Evolutionary conservation across 257 asterid genomes (phyloP).

Genomic region (Thymus quinquecostatus): DNA sequence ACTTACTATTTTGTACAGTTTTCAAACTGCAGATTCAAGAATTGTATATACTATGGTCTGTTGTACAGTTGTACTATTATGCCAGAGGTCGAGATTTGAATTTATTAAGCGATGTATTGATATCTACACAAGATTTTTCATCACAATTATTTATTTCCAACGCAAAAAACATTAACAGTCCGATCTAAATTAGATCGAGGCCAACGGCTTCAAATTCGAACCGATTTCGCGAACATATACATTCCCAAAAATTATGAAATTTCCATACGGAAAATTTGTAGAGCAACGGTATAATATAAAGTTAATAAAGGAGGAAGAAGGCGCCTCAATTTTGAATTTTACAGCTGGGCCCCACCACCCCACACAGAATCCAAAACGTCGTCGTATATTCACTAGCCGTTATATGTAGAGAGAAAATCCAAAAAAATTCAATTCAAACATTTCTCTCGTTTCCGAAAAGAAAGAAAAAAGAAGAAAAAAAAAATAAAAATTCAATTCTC

Average conservation of each 20-base stretch:
- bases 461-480: neutral
- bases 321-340: constrained; percentile 46
- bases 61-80: too few relatives aligned
- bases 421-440: constrained; percentile 7
- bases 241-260: neutral
- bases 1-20: too few relatives aligned
- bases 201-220: neutral
- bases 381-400: constrained; percentile 42
- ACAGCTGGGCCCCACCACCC: neutral
- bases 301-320: neutral
- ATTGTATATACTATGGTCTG: too few relatives aligned
- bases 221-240: neutral
- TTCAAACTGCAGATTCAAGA: too few relatives aligned
- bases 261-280: neutral
- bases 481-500: neutral
- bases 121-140: too few relatives aligned
- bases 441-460: constrained; percentile 23
- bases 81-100: too few relatives aligned
- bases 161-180: neutral
- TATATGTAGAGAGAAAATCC: neutral
- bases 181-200: neutral
- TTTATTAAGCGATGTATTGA: too few relatives aligned
- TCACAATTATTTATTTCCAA: too few relatives aligned
- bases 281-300: constrained; percentile 29
- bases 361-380: neutral